phyloP scores from a whole-genome alignment of 331 rosid genomes.

The Saraca asoca region DNA sequence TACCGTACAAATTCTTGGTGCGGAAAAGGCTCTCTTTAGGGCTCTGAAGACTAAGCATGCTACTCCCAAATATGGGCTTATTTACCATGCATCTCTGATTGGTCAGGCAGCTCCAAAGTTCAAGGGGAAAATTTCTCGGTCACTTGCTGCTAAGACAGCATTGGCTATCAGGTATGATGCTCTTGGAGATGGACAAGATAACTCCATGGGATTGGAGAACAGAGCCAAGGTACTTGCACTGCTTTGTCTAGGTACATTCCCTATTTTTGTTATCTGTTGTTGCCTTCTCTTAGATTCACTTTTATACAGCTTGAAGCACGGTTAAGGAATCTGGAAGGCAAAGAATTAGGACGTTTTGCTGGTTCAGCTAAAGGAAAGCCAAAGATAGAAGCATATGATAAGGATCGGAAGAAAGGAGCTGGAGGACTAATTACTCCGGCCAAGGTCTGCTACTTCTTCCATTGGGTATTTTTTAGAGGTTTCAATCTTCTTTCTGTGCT shows the following conservation, averaged over 20 bases:
- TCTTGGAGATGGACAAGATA: conserved; percentile 58
- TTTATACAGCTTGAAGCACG: conserved; percentile 58
- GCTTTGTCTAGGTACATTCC: not conserved
- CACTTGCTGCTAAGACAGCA: conserved; percentile 63
- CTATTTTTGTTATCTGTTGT: not conserved
- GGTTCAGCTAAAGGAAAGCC: conserved; percentile 69
- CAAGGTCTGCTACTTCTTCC: conserved; percentile 42
- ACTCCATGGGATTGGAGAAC: conserved; percentile 59
- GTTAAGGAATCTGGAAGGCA: conserved; percentile 63
- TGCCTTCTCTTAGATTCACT: not conserved
- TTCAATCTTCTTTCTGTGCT: not conserved
- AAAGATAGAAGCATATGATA: conserved; percentile 59
- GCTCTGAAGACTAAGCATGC: conserved; percentile 72
- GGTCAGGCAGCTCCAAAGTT: conserved; percentile 68
- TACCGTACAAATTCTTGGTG: conserved; percentile 72
- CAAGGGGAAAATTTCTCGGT: conserved; percentile 65
- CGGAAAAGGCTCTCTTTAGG: conserved; percentile 71
- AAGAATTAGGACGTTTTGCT: conserved; percentile 56
- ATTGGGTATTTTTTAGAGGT: not conserved
- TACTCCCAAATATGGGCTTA: conserved; percentile 71
- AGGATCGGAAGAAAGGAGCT: conserved; percentile 59
- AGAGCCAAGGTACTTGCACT: conserved; percentile 48
- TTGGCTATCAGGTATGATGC: conserved; percentile 65
- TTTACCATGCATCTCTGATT: conserved; percentile 66
- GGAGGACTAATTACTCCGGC: conserved; percentile 59